Base-by-base conservation (phyloP, 176 grass and related monocot species). In the Carex littledalei region DNA sequence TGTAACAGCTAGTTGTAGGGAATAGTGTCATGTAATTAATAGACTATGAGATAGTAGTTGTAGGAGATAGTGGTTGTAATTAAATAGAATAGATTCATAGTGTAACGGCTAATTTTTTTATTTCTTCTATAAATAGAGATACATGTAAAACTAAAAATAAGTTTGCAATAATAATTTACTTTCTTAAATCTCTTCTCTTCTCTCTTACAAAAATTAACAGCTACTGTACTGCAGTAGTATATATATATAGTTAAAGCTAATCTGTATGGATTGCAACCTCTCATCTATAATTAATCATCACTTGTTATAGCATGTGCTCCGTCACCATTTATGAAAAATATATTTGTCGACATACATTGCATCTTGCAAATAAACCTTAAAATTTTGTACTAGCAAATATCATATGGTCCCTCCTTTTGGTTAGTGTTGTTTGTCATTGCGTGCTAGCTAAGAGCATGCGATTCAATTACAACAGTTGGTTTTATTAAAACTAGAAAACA, bases 261-360 rank as follows among this genome's bases (percentile, higher is more conserved):
- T 49, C 70, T 53, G n/a, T 52, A 8, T 76, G 43, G 71, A 76
- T 76, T 76, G 71, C 71, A 76, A 76, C 71, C n/a, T 76, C 41
- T 53, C 71, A 76, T 24, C 71, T 76, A 18, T 52, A 53, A 76
- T 24, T 15, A 76, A 53, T 76, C 21, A 26, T 76, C 29, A 26
- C n/a, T 50, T 53, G 22, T 41, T 70, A 76, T 24, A 15, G 20
- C 71, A 53, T 76, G 43, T 76, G 45, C 71, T 53, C 20, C 12
- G 20, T 12, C 47, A 76, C 71, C 20, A 53, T 52, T 76, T 71
- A 26, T 50, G 45, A 76, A 76, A 20, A 24, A 20, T 53, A 76
- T 29, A 76, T 53, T 26, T 76, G 71, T 76, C 13, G 20, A 76
- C 21, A 76, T 76, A 45, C 71, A 76, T 26, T 76, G 71, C 47